Base-by-base conservation (phyloP, 23 red algal species). In the Gracilaria caudata region DNA sequence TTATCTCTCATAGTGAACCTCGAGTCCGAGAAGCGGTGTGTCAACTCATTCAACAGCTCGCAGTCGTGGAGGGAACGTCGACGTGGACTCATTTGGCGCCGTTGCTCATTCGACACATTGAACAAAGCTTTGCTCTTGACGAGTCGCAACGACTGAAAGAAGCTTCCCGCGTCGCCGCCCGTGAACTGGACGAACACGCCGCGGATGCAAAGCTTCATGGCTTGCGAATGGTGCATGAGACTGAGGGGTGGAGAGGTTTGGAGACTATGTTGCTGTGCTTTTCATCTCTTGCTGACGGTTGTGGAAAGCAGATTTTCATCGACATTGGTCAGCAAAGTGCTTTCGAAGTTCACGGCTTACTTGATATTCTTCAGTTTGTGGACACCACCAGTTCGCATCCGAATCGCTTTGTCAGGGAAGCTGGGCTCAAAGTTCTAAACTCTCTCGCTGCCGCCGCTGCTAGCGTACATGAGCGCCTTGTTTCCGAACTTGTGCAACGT, bases 331-430 rank as follows among this genome's bases (percentile, higher is more conserved):
- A 81, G 58, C 68, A 23, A 39, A 84, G 60, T 44, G 44, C 65
- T 24, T 64, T 71, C 30, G 34, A 59, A 7, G 81, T 79, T 93
- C 36, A 36, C 4, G 73, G 68, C 19, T 20, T 89, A 21, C 16
- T 26, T 35, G 34, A 53, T 6, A 28, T 87, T 12, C 23, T 90
- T 6, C 33, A 87, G 13, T 86, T 78, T 61, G 75, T 81, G 63
- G 72, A 90, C 56, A 33, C 23, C 0, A 66, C 43, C 3, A 81
- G 77, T 29, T 36, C 16, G 25, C 92, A 99, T 81, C 73, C 88
- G 45, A 99, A 99, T 76, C 93, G 97, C 12, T 99, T 99, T 73
- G 91, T 99, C 9, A 60, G 97, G 46, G 97, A 99, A 58, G 74
- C 97, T 21, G 81, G 80, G 4, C 64, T 96, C 4, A 72, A 83